Conservation (phyloP, 1,284 basidiomycete genomes). For the Malassezia sp. region DNA sequence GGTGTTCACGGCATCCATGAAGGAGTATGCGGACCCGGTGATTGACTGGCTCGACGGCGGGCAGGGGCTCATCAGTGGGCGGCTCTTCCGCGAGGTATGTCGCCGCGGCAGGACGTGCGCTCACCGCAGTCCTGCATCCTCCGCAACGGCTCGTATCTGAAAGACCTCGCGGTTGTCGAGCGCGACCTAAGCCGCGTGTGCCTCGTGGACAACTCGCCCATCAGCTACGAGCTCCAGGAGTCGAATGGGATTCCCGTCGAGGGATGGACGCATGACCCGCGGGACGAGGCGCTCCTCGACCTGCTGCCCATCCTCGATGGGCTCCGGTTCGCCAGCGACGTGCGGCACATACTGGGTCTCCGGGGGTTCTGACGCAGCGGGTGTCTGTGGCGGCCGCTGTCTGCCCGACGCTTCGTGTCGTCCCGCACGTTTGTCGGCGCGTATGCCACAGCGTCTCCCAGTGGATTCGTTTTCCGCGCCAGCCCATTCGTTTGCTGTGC, state of each 20-base stretch:
- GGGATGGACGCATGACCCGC: slow-evolving; percentile 95
- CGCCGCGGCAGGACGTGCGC: too few species aligned
- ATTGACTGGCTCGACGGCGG: slow-evolving; percentile 99
- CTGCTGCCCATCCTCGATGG: slow-evolving; percentile 89
- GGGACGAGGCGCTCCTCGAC: slow-evolving; percentile 90
- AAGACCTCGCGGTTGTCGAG: slow-evolving; percentile 79
- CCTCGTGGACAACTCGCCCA: slow-evolving; percentile 89
- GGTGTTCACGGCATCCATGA: slow-evolving; percentile 96
- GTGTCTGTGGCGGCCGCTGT: too few species aligned
- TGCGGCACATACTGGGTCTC: slow-evolving; percentile 80
- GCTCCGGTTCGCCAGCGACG: slow-evolving; percentile 86
- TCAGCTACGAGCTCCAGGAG: slow-evolving; percentile 83
- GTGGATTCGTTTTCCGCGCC: too few species aligned
- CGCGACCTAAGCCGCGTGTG: slow-evolving; percentile 78
- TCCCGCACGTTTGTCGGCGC: too few species aligned
- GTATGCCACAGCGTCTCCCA: too few species aligned
- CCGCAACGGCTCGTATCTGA: slow-evolving; percentile 85
- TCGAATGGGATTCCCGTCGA: slow-evolving; percentile 98
- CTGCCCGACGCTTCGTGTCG: too few species aligned
- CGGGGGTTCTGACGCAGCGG: slow-evolving; percentile 36
- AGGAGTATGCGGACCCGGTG: slow-evolving; percentile 97
- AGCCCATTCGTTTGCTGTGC: too few species aligned
- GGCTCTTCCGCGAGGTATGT: slow-evolving; percentile 90
- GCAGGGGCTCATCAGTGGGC: slow-evolving; percentile 64
- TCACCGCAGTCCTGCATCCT: slow-evolving; percentile 89